A percentile compares a stretch with the other conserved stretches of the same genome.
phyloP scores from a whole-genome alignment of 306 rosid genomes.

The Astragalus membranaceus region DNA sequence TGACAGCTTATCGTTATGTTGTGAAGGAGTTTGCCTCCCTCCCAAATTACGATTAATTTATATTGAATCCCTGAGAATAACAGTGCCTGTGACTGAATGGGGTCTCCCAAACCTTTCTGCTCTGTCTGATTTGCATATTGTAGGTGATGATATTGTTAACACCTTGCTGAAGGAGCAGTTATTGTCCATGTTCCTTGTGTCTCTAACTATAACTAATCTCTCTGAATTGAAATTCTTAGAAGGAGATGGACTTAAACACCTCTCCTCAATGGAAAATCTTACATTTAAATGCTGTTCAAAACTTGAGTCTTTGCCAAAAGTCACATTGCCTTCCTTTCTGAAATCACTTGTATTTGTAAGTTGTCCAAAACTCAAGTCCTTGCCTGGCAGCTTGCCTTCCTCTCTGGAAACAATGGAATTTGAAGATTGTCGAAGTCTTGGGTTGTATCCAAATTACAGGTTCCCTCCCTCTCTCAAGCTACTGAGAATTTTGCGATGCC shows the following conservation, averaged over 20 bases:
- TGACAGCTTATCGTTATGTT: background rate
- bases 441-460: background rate
- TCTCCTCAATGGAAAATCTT: background rate
- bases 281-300: background rate
- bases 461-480: background rate
- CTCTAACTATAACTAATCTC: accelerated
- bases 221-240: background rate
- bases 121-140: accelerated
- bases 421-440: background rate
- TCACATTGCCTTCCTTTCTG: background rate
- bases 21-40: background rate
- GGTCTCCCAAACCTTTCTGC: background rate
- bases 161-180: background rate
- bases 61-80: background rate
- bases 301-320: background rate
- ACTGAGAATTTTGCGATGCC: accelerated
- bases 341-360: accelerated
- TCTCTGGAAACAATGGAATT: background rate
- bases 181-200: background rate
- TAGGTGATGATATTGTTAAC: background rate
- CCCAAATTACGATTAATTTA: background rate
- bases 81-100: background rate
- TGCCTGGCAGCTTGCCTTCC: background rate
- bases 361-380: background rate
- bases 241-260: background rate